Evolutionary conservation across 352 stramenopile species (phyloP).

Genomic region (Pythium plurisporium): DNA sequence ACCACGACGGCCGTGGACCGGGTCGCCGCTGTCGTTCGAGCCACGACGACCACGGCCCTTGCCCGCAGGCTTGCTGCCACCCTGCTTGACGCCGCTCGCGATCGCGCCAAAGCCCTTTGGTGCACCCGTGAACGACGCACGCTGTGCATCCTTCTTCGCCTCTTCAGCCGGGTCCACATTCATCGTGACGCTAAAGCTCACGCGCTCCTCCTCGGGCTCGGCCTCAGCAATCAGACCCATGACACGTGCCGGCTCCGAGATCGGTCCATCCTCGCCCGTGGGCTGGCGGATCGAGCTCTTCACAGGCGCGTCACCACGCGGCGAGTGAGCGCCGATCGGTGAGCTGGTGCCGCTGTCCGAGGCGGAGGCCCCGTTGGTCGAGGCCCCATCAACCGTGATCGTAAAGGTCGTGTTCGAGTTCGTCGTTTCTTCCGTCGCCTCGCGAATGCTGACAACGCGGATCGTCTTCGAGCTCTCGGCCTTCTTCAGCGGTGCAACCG

Average conservation of each 20-base stretch:
- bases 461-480: slow-evolving; percentile 53
- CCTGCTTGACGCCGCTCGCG: slow-evolving; percentile 19
- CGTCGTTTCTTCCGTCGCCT: slow-evolving; percentile 33
- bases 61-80: slow-evolving; percentile 23
- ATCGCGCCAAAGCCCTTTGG: slow-evolving; percentile 23
- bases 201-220: slow-evolving; percentile 56
- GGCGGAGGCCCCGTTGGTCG: slow-evolving; percentile 14
- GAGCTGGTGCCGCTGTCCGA: slow-evolving; percentile 17
- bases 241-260: slow-evolving; percentile 66
- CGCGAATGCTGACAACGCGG: slow-evolving; percentile 77
- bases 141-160: slow-evolving; percentile 57
- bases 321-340: slow-evolving; percentile 16
- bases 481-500: slow-evolving; percentile 53
- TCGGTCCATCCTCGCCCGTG: slow-evolving; percentile 68
- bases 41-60: slow-evolving; percentile 28
- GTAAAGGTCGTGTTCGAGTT: slow-evolving; percentile 30
- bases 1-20: slow-evolving; percentile 11
- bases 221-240: slow-evolving; percentile 71
- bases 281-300: slow-evolving; percentile 56
- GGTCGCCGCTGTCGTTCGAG: slow-evolving; percentile 26
- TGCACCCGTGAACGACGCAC: slow-evolving; percentile 38
- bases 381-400: slow-evolving; percentile 32
- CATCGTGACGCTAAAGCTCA: slow-evolving; percentile 85
- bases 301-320: background rate
- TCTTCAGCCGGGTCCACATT: slow-evolving; percentile 61